Evolutionary conservation across 1,139 yeast genomes (phyloP).

Genomic region (Candida frijolesensis): DNA sequence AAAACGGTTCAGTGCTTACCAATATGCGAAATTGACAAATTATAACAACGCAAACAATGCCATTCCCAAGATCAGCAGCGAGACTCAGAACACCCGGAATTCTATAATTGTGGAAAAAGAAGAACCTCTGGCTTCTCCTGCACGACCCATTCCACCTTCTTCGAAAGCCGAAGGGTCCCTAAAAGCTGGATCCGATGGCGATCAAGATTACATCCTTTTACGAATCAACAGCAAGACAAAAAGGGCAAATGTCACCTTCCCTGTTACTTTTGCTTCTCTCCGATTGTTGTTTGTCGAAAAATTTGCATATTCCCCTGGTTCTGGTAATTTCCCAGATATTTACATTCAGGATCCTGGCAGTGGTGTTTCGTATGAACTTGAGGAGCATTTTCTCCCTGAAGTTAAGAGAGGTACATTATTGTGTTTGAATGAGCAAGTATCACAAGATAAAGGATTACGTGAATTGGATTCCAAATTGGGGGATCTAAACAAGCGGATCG

Average conservation of each 20-base stretch:
- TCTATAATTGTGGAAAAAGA: constrained; percentile 3
- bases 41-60: constrained; percentile 32
- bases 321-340: constrained; percentile 75
- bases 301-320: constrained; percentile 81
- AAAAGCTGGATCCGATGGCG: background rate
- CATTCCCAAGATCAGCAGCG: constrained; percentile 19
- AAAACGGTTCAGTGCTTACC: constrained; percentile 88
- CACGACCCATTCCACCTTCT: background rate
- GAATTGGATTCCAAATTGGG: constrained; percentile 28
- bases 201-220: constrained; percentile 36
- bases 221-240: constrained; percentile 21
- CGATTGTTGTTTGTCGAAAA: constrained; percentile 81
- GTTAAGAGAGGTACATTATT: constrained; percentile 63
- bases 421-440: constrained; percentile 48
- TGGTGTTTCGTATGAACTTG: constrained; percentile 76
- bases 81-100: constrained; percentile 8
- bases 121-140: background rate
- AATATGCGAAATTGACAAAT: constrained; percentile 76
- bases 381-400: constrained; percentile 63
- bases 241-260: constrained; percentile 38
- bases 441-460: constrained; percentile 22
- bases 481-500: constrained; percentile 30
- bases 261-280: constrained; percentile 63
- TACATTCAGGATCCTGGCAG: constrained; percentile 66
- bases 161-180: background rate